Percentiles rank a stretch among this genome's conserved stretches.
Conservation (phyloP, 345 rosid genomes). For the Lepidium sativum region DNA sequence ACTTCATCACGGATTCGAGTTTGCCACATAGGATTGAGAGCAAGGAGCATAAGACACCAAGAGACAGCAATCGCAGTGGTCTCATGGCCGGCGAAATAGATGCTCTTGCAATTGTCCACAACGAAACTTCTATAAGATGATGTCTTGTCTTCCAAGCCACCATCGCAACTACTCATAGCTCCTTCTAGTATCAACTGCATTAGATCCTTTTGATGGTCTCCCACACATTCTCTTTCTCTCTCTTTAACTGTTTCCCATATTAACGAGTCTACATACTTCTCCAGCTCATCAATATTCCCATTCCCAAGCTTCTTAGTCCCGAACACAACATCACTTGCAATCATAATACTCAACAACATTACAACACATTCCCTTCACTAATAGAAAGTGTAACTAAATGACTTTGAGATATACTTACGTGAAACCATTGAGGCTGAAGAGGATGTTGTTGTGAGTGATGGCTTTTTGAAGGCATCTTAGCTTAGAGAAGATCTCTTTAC, state of each 20-base stretch:
- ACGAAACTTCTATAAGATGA: slow-evolving; percentile 48
- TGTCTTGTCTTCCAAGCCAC: slow-evolving; percentile 26
- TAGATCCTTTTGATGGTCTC: slow-evolving; percentile 43
- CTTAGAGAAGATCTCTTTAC: slow-evolving; percentile 50
- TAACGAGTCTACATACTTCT: slow-evolving; percentile 48
- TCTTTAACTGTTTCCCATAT: slow-evolving; percentile 70
- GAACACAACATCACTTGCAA: slow-evolving; percentile 30
- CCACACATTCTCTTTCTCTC: slow-evolving; percentile 32
- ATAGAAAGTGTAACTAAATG: neutral
- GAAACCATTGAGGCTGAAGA: slow-evolving; percentile 24
- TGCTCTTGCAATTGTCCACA: slow-evolving; percentile 79
- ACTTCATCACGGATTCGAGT: slow-evolving; percentile 47
- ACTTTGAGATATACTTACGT: slow-evolving; percentile 17
- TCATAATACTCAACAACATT: neutral
- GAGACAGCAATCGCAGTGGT: slow-evolving; percentile 67
- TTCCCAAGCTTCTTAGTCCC: slow-evolving; percentile 29
- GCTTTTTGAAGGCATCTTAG: slow-evolving; percentile 47
- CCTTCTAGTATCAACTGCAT: slow-evolving; percentile 64
- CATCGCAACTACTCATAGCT: slow-evolving; percentile 28
- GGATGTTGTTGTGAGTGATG: slow-evolving; percentile 34
- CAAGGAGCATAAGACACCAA: slow-evolving; percentile 84
- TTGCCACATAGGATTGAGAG: slow-evolving; percentile 74
- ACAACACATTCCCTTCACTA: neutral
- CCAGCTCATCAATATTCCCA: slow-evolving; percentile 35
- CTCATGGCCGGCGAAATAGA: slow-evolving; percentile 81